Base-by-base conservation (phyloP, 2,329 filamentous ascomycete species). In the Ramularia collo-cygni region DNA sequence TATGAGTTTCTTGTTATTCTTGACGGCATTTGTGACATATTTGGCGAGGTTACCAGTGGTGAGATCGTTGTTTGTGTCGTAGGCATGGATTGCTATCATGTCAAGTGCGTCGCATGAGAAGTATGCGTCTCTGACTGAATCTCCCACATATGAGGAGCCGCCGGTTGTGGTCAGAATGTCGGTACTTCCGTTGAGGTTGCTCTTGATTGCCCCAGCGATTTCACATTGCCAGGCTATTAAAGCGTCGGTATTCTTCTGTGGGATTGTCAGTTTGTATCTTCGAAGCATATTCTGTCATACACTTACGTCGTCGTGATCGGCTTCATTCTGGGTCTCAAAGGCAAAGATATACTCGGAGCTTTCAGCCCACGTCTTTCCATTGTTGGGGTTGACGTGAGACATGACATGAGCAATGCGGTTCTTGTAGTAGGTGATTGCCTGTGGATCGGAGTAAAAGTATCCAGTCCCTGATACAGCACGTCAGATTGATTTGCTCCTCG, bases 1-100 rank as follows among this genome's bases (percentile, higher is more conserved):
- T 18, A 63, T 56, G n/a, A 62, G 55, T 35, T 57, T 61, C 43
- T 62, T 61, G 13, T 54, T 54, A 2, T 47, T 44, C 7, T 46
- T 35, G 27, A 53, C 42, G 2, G 59, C 59, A 26, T 50, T 53
- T 2, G 37, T 14, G 1, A 61, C 56, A 19, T 54, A 59, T 2
- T 50, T 47, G 8, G 42, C 18, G 2, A 62, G 44, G 3, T 40
- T 41, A 5, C 43, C 38, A 2, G 54, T 53, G 1, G 41, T 42
- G 17, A 58, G 53, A 37, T 61, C 59, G 6, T 42, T 48, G 2
- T 26, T 35, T n/a, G n/a, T n/a, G 1, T 55, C 56, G 26, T 59
- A 59, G 1, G 57, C 56, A 36, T 59, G 57, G 39, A 57, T 55
- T 4, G 43, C 49, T 1, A 37, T 47, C 4, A 57, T 55, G 40